A percentile compares a stretch with the other conserved stretches of the same genome.
Evolutionary conservation across 805 yeast genomes (phyloP).

Genomic region (Yarrowia sp.): DNA sequence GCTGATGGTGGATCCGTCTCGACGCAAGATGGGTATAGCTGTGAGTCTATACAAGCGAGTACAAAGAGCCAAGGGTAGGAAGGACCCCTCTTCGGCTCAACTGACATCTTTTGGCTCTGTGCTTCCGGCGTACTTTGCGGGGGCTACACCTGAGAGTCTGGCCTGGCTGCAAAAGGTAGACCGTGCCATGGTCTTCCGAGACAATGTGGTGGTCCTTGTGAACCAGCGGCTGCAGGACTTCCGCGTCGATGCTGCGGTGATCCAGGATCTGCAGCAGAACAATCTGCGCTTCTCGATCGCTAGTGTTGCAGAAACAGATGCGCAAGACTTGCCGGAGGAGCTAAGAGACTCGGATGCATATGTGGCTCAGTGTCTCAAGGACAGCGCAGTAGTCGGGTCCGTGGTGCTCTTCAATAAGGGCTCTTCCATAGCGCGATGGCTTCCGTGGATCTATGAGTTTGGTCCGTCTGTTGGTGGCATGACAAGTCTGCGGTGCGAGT

Average conservation of each 20-base stretch:
- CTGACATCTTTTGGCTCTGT: constrained; percentile 10
- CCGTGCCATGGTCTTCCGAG: constrained; percentile 11
- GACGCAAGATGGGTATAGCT: constrained; percentile 55
- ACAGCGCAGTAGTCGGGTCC: not conserved
- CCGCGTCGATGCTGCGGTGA: not conserved
- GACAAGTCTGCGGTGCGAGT: not conserved
- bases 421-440: not conserved
- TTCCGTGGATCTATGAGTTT: constrained; percentile 19
- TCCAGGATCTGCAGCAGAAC: constrained; percentile 8
- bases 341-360: constrained; percentile 5
- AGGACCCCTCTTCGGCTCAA: constrained; percentile 10
- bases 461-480: constrained; percentile 9
- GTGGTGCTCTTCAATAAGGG: constrained; percentile 3
- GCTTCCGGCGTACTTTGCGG: constrained; percentile 1
- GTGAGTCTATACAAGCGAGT: constrained; percentile 54
- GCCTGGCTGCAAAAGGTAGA: constrained; percentile 17
- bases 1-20: constrained; percentile 53
- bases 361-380: constrained; percentile 6
- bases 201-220: constrained; percentile 11
- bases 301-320: constrained; percentile 12
- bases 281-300: constrained; percentile 1
- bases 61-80: constrained; percentile 33
- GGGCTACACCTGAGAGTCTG: constrained; percentile 9
- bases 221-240: constrained; percentile 6
- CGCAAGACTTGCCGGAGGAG: not conserved